Evolutionary conservation across 345 rosid species (phyloP).

Genomic region (Salix koriyanagi): DNA sequence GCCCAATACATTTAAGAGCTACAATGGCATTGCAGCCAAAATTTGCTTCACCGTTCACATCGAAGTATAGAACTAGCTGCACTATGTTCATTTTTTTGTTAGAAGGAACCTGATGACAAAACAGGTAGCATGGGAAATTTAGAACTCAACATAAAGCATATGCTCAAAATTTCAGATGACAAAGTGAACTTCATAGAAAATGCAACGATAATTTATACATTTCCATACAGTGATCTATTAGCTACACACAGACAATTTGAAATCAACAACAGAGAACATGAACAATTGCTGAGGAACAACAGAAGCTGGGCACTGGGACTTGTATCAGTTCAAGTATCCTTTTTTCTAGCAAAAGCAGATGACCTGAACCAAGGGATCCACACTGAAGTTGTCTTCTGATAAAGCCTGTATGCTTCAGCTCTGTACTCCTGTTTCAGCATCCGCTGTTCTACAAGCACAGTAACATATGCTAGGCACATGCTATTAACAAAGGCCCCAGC

Average conservation of each 20-base stretch:
- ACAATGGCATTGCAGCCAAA: no score
- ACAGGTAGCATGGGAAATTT: not conserved
- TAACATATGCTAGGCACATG: slow-evolving; percentile 73
- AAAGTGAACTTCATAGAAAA: not conserved
- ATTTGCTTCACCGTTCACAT: no score
- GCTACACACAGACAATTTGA: slow-evolving; percentile 1
- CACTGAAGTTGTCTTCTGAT: slow-evolving; percentile 87
- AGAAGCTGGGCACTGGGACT: not conserved
- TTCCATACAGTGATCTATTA: not conserved
- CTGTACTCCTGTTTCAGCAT: slow-evolving; percentile 73
- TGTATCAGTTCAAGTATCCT: slow-evolving; percentile 10
- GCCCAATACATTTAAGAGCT: no score
- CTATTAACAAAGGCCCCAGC: slow-evolving; percentile 66
- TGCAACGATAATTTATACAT: slow-evolving; percentile 1
- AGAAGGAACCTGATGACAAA: not conserved
- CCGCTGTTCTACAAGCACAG: slow-evolving; percentile 72
- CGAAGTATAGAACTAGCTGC: no score
- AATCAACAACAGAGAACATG: not conserved
- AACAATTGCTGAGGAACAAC: slow-evolving; percentile 4
- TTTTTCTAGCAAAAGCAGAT: slow-evolving; percentile 19
- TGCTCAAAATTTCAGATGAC: not conserved
- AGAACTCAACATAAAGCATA: not conserved
- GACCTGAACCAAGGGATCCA: slow-evolving; percentile 93
- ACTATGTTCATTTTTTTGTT: no score
- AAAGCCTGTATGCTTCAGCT: slow-evolving; percentile 74